Evolutionary conservation across 768 basidiomycete genomes (phyloP), one percentile per base, ranked within the genome.

Genomic region (Russula vinacea): DNA sequence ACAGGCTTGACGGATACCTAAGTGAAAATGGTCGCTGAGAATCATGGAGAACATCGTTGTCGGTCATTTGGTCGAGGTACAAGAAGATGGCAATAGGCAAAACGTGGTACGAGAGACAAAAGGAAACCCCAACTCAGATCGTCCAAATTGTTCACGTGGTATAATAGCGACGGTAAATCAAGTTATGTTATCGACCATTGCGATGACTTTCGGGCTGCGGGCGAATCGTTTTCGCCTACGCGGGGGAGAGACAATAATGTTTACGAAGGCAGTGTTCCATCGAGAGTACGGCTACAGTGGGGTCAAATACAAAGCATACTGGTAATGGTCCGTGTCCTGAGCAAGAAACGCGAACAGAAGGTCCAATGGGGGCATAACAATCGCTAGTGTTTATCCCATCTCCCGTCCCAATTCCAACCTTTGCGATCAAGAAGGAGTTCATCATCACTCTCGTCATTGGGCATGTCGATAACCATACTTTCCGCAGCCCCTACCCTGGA

Each of bases 331-430:
- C 33, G 17, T 35, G 42, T 53, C 52, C 32, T 7, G 40, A 3
- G 35, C 33, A 44, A 45, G 22, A 53, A 55, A 55, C 9, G 32
- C 37, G 29, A 11, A 11, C 19, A 19, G n/a, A n/a, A 14, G 19
- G 26, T 40, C 39, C 22, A 11, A 26, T 32, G 40, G 19, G 26
- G 19, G 19, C 10, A 50, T 19, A 32, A 50, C 24, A 26, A 24
- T 24, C 29, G 9, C 26, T 19, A 2, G 35, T 13, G 49, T 19
- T 59, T 61, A n/a, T 67, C 52, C 67, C 67, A 67, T 44, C 29
- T 54, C 17, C 67, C 67, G 42, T 69, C 66, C 66, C 68, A 68
- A 54, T 64, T 67, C 68, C 66, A 68, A 35, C 62, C 60, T 58
- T 55, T 67, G 24, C 35, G 22, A 13, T 64, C 66, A 11, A 69